Conservation (phyloP, 2,329 filamentous ascomycete species). For the Neocucurbitaria cava region DNA sequence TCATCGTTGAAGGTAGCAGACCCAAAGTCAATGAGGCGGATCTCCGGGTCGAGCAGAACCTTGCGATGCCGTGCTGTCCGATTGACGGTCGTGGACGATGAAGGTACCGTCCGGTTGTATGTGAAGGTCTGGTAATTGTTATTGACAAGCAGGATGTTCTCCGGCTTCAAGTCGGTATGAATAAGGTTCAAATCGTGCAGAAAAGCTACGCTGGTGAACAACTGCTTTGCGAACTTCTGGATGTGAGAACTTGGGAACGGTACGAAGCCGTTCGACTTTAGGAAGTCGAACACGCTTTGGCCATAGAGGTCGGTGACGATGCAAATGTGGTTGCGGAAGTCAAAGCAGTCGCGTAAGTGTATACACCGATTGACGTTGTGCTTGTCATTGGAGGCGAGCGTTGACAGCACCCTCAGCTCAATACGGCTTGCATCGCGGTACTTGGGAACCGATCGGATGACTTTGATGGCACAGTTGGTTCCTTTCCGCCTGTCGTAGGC, state of each 20-base stretch:
- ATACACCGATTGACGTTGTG: conserved; percentile 96
- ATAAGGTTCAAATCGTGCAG: conserved; percentile 97
- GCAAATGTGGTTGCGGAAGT: conserved; percentile 96
- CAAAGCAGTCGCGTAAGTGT: conserved; percentile 94
- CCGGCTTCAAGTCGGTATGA: conserved; percentile 79
- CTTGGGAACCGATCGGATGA: conserved; percentile 97
- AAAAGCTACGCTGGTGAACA: conserved; percentile 98
- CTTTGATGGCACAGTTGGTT: conserved; percentile 91
- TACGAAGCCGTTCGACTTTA: conserved; percentile 93
- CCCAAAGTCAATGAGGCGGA: conserved; percentile 72
- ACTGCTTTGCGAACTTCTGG: conserved; percentile 91
- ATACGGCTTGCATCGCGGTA: conserved; percentile 96
- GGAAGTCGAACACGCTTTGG: conserved; percentile 97
- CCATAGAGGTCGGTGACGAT: conserved; percentile 79
- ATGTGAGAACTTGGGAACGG: conserved; percentile 99
- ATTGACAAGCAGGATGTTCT: conserved; percentile 71
- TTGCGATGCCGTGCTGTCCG: conserved; percentile 67
- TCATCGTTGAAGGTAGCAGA: conserved; percentile 73
- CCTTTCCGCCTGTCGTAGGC: conserved; percentile 80
- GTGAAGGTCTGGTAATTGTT: conserved; percentile 72
- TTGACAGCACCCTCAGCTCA: conserved; percentile 90
- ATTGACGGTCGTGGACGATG: conserved; percentile 65
- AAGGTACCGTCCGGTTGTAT: conserved; percentile 71
- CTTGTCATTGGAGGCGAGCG: conserved; percentile 87
- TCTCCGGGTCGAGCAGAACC: conserved; percentile 70